These are phyloP conservation scores for Talaromyces sp. DNA, from an alignment of 2,329 filamentous ascomycete species.

Conservation along the genomic window DNA sequence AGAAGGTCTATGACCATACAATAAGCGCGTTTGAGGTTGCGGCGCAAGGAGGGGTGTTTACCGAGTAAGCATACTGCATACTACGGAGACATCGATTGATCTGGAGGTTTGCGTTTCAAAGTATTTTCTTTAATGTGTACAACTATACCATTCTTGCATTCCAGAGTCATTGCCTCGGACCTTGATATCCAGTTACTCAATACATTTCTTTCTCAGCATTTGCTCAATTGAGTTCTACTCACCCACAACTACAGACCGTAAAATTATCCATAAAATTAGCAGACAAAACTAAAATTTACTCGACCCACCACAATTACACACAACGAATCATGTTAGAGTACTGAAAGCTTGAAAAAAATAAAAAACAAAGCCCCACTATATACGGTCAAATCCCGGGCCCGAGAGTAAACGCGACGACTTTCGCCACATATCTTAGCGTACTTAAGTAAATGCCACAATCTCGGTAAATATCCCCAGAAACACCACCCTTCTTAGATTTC, in stretches of 20 bases:
- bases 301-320: neutral
- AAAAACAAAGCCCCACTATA: neutral
- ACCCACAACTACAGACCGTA: neutral
- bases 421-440: neutral
- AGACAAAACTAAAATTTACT: neutral
- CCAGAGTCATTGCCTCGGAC: neutral
- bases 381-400: neutral
- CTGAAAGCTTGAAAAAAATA: neutral
- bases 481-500: too few species aligned
- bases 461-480: neutral
- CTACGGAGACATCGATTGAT: neutral
- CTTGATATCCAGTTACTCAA: neutral
- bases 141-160: neutral
- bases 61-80: neutral
- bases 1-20: constrained; percentile 8
- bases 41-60: neutral
- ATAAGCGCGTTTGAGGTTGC: constrained; percentile 9
- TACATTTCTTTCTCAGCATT: neutral
- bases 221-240: neutral
- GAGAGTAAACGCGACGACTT: neutral
- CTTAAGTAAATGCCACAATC: neutral
- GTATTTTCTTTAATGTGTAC: neutral
- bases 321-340: neutral
- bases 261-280: neutral
- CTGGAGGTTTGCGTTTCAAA: neutral